Conservation (phyloP, 352 stramenopile genomes). For the Phytophthora sansomeana region DNA sequence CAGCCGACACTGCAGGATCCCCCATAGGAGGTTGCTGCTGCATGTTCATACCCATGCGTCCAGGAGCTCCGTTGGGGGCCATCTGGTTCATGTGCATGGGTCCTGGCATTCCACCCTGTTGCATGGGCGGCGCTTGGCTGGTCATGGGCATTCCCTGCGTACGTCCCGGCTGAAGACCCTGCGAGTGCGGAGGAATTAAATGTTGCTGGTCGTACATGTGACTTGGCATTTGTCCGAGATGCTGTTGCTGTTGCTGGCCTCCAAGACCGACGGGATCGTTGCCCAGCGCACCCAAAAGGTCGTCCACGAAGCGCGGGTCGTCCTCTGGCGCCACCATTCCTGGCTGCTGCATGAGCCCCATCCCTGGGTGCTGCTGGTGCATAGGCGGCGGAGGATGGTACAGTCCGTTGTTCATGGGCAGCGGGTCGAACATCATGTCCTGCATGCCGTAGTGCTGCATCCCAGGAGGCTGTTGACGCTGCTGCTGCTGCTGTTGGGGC, state of each 20-base stretch:
- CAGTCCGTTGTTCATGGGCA: conserved; percentile 70
- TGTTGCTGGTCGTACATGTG: conserved; percentile 74
- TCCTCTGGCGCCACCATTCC: conserved; percentile 53
- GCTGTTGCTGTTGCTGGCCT: conserved; percentile 59
- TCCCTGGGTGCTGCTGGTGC: conserved; percentile 52
- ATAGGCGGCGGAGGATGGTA: conserved; percentile 53
- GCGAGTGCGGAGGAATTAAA: conserved; percentile 50
- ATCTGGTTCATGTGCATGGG: conserved; percentile 50
- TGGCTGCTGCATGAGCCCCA: conserved; percentile 56
- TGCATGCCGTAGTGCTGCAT: conserved; percentile 70
- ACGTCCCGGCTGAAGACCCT: conserved; percentile 35
- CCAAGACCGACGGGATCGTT: conserved; percentile 58
- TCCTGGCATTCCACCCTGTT: conserved; percentile 35
- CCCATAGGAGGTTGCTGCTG: conserved; percentile 37
- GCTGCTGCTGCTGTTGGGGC: conserved; percentile 27
- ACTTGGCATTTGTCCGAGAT: conserved; percentile 58
- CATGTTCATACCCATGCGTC: conserved; percentile 32
- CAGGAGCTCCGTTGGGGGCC: conserved; percentile 22
- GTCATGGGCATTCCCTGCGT: conserved; percentile 39
- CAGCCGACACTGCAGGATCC: background rate
- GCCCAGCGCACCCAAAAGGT: conserved; percentile 71
- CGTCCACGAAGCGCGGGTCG: conserved; percentile 42
- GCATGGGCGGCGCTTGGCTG: conserved; percentile 44
- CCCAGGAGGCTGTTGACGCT: conserved; percentile 46
- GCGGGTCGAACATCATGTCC: conserved; percentile 82